Evolutionary conservation across 225 moss, liverwort and hornwort species (phyloP), one percentile per base, ranked within the genome.

Genomic region (Asterella californica): DNA sequence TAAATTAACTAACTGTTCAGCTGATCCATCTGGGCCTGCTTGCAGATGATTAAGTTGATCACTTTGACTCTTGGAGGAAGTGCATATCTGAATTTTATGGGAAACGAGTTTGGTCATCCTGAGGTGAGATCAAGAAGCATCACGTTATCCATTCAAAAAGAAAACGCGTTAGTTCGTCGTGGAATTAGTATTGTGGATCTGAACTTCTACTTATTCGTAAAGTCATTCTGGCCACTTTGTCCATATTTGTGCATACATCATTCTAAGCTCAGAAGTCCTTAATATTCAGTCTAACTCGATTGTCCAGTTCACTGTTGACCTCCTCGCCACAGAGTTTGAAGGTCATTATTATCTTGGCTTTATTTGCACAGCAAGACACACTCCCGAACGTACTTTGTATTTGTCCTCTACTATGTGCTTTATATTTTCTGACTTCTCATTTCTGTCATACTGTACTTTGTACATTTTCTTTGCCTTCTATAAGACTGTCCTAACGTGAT

Each of bases 21-120:
- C 75, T 53, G 21, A 49, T 74, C 18, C 38, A 61, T 8, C 12
- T 76, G 9, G 19, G 75, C 17, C 33, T 75, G 2, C 21, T 32
- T 83, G 81, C 90, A 99, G 99, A 90, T 99, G 90, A 94, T 99
- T 77, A 91, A 88, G 89, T 83, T 95, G 29, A 83, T 95, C 17
- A 93, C 99, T 61, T 82, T 99, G 79, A 91, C 92, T 75, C 84
- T 95, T 59, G 93, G 93, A 79, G 99, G 95, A 80, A 88, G 91
- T 76, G 99, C 95, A 5, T 95, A 95, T 76, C 82, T 95, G 63
- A 95, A 88, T 79, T 99, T 99, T 66, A 92, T 93, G 90, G 93
- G 99, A 61, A 99, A 99, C 79, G 99, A 99, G 78, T 99, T 92
- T 87, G 95, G 95, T 70, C 99, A 99, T 87, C 95, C 99, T 9